Conservation (phyloP, 495 filamentous ascomycete genomes). For the Recurvomyces mirabilis region DNA sequence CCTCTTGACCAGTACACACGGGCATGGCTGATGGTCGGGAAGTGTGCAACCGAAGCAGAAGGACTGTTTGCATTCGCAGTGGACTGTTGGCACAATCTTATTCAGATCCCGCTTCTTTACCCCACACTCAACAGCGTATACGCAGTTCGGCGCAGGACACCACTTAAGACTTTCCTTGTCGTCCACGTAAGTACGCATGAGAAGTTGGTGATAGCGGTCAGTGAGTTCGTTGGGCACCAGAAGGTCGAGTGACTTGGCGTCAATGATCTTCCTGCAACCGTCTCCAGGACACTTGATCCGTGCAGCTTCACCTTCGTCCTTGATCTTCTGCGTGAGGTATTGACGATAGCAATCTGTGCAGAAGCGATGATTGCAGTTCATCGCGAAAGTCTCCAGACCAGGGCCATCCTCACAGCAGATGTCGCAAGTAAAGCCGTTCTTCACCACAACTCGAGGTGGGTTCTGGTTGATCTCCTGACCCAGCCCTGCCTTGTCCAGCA, state of each 20-base stretch:
- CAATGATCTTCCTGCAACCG: conserved; percentile 79
- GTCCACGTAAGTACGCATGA: conserved; percentile 91
- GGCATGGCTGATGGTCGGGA: conserved; percentile 84
- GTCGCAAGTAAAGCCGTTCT: conserved; percentile 75
- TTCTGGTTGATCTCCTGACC: conserved; percentile 50
- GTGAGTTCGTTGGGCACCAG: conserved; percentile 65
- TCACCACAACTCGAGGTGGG: conserved; percentile 56
- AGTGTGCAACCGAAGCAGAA: conserved; percentile 98
- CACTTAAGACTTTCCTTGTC: conserved; percentile 90
- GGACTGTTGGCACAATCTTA: conserved; percentile 78
- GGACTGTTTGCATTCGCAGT: conserved; percentile 66
- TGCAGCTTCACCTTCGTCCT: conserved; percentile 86
- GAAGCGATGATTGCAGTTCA: conserved; percentile 94
- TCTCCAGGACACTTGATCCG: conserved; percentile 88
- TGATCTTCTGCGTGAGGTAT: conserved; percentile 84
- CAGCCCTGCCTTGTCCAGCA: conserved; percentile 78
- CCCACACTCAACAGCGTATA: conserved; percentile 78
- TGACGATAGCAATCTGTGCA: conserved; percentile 88
- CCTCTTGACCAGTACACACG: conserved; percentile 81
- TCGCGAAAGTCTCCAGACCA: conserved; percentile 76
- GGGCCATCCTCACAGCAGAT: conserved; percentile 90
- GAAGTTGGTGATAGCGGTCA: conserved; percentile 69
- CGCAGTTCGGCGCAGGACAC: conserved; percentile 94
- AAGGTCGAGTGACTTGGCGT: conserved; percentile 74
- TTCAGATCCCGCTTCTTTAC: conserved; percentile 76